Percentiles rank a stretch among this genome's conserved stretches.
Evolutionary conservation across 495 filamentous ascomycete genomes (phyloP).

Genomic region (Annulohypoxylon moriforme): DNA sequence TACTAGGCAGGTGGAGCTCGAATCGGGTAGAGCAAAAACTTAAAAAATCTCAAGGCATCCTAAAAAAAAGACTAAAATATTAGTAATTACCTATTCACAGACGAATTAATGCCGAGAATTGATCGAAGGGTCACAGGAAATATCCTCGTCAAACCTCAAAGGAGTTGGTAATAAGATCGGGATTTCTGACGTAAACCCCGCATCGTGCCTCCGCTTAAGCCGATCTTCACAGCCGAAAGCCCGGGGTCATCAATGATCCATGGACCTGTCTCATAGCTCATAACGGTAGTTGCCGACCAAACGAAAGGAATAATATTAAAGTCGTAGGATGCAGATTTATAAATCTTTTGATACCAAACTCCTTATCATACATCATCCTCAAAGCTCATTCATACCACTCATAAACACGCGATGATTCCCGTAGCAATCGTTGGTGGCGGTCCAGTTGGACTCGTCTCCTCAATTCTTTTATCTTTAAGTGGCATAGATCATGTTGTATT

Average conservation of each 20-base stretch:
- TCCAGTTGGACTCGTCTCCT: conserved; percentile 6
- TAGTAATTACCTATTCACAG: too few relatives aligned
- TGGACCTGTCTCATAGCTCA: background rate
- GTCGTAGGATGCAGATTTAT: background rate
- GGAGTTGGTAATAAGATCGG: background rate
- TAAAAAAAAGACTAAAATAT: too few relatives aligned
- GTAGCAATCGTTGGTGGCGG: conserved; percentile 13
- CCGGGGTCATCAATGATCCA: background rate
- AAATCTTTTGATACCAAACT: background rate
- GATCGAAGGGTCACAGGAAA: too few relatives aligned
- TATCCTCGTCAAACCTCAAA: background rate
- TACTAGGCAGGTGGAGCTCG: background rate
- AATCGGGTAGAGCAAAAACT: background rate
- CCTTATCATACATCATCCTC: background rate
- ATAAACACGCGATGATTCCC: conserved; percentile 5
- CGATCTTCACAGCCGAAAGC: background rate
- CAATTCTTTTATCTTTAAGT: conserved; percentile 5
- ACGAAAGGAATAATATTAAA: background rate
- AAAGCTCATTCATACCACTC: background rate
- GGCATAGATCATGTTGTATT: conserved; percentile 4
- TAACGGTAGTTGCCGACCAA: background rate
- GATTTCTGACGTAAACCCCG: background rate
- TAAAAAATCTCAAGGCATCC: background rate
- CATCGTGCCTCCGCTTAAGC: background rate
- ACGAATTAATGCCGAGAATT: too few relatives aligned